Percentiles rank a stretch among this genome's conserved stretches.
These are phyloP conservation scores for Botrytis fragariae DNA, from an alignment of 2,329 filamentous ascomycete species.

Conservation along the genomic window DNA sequence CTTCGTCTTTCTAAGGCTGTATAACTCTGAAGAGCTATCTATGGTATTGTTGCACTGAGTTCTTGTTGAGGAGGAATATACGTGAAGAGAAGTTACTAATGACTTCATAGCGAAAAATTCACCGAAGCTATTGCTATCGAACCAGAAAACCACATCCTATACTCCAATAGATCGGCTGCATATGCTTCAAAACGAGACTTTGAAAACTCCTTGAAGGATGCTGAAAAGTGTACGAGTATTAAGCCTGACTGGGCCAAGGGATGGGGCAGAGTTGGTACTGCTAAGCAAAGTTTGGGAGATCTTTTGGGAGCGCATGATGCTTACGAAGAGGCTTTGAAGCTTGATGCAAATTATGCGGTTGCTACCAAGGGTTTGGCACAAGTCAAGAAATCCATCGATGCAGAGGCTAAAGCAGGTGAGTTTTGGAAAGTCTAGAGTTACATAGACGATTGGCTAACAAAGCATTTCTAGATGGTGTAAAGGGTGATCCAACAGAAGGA, in stretches of 20 bases:
- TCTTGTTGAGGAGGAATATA: background rate
- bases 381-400: slow-evolving; percentile 84
- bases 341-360: slow-evolving; percentile 87
- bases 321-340: slow-evolving; percentile 90
- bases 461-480: slow-evolving; percentile 39
- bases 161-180: slow-evolving; percentile 89
- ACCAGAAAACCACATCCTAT: slow-evolving; percentile 90
- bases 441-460: slow-evolving; percentile 23
- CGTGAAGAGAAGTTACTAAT: slow-evolving; percentile 22
- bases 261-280: slow-evolving; percentile 89
- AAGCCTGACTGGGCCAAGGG: slow-evolving; percentile 99
- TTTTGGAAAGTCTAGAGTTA: slow-evolving; percentile 18
- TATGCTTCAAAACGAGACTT: slow-evolving; percentile 90
- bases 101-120: slow-evolving; percentile 75
- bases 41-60: background rate
- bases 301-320: slow-evolving; percentile 82
- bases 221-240: slow-evolving; percentile 87
- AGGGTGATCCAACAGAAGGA: slow-evolving; percentile 67
- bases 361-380: slow-evolving; percentile 84
- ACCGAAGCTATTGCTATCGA: slow-evolving; percentile 88
- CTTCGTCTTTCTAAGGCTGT: slow-evolving; percentile 24
- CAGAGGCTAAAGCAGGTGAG: slow-evolving; percentile 57
- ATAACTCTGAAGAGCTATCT: background rate
- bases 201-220: slow-evolving; percentile 80
- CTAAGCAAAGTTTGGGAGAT: slow-evolving; percentile 83